Percentiles rank a stretch among this genome's conserved stretches.
Conservation (phyloP, 306 rosid genomes). For the Dryas octopetala region DNA sequence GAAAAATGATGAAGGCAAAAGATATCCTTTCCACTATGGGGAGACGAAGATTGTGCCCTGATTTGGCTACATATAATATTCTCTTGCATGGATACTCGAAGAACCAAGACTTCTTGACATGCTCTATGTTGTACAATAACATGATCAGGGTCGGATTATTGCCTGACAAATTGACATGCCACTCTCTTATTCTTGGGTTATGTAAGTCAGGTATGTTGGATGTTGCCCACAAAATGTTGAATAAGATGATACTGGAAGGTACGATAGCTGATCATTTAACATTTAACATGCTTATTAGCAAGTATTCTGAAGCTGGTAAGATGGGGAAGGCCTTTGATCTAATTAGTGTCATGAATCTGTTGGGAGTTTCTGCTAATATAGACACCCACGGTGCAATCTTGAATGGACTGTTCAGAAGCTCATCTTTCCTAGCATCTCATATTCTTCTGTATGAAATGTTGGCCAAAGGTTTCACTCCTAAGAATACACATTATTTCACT, state of each 20-base stretch:
- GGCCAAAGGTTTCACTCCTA: slow-evolving; percentile 58
- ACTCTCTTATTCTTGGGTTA: slow-evolving; percentile 64
- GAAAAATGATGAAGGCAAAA: slow-evolving; percentile 44
- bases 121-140: slow-evolving; percentile 41
- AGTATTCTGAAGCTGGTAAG: slow-evolving; percentile 54
- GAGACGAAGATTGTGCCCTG: slow-evolving; percentile 43
- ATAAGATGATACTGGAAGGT: slow-evolving; percentile 48
- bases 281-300: slow-evolving; percentile 58
- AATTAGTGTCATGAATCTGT: slow-evolving; percentile 43
- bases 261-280: slow-evolving; percentile 46
- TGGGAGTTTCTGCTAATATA: slow-evolving; percentile 40
- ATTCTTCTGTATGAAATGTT: slow-evolving; percentile 50
- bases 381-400: slow-evolving; percentile 52
- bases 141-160: slow-evolving; percentile 43
- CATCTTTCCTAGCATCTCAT: slow-evolving; percentile 46
- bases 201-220: slow-evolving; percentile 55
- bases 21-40: slow-evolving; percentile 53
- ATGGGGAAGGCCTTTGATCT: slow-evolving; percentile 50
- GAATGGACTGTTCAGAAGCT: slow-evolving; percentile 49
- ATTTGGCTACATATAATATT: slow-evolving; percentile 63
- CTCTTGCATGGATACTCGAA: slow-evolving; percentile 72
- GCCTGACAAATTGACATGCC: slow-evolving; percentile 60
- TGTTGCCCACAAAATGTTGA: slow-evolving; percentile 60
- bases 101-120: slow-evolving; percentile 37
- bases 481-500: slow-evolving; percentile 52